phyloP scores from a whole-genome alignment of 495 filamentous ascomycete species.

The Thermochaetoides thermophila region DNA sequence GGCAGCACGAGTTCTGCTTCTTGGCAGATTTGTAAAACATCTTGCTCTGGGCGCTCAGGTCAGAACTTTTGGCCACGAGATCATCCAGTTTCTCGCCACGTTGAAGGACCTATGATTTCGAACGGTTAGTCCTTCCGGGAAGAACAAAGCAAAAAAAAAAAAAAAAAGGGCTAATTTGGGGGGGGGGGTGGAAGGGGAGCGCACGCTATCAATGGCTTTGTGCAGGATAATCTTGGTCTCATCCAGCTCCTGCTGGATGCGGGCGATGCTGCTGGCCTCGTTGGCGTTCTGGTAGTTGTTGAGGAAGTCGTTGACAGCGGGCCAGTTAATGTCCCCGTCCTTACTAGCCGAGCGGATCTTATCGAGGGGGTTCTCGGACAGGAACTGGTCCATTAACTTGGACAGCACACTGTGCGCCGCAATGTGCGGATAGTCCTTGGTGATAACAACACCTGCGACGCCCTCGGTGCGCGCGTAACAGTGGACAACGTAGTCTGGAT shows the following conservation, averaged over 20 bases:
- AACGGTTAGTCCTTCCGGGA: constrained; percentile 4
- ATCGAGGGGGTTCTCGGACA: constrained; percentile 59
- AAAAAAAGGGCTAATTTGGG: too few relatives aligned
- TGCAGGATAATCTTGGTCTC: constrained; percentile 97
- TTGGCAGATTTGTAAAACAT: constrained; percentile 77
- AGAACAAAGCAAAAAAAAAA: too few relatives aligned
- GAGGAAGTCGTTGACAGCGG: constrained; percentile 68
- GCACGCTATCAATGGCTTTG: constrained; percentile 78
- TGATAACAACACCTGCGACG: constrained; percentile 76
- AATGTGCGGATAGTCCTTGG: constrained; percentile 73
- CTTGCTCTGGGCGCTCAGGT: constrained; percentile 77
- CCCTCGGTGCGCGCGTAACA: constrained; percentile 80
- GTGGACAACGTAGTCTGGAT: constrained; percentile 66
- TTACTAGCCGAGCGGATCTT: constrained; percentile 40
- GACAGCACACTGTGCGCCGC: constrained; percentile 89
- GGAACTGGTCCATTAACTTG: constrained; percentile 88
- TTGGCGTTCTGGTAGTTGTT: constrained; percentile 78
- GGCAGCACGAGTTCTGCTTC: constrained; percentile 92
- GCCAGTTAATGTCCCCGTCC: constrained; percentile 40
- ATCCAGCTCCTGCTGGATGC: constrained; percentile 91
- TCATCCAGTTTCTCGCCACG: constrained; percentile 84
- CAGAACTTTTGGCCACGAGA: constrained; percentile 76
- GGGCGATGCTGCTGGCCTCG: constrained; percentile 81
- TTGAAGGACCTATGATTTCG: constrained; percentile 48
- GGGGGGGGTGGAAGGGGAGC: constrained; percentile 1